phyloP scores from a whole-genome alignment of 2,329 filamentous ascomycete genomes.

The Shiraia bambusicola region DNA sequence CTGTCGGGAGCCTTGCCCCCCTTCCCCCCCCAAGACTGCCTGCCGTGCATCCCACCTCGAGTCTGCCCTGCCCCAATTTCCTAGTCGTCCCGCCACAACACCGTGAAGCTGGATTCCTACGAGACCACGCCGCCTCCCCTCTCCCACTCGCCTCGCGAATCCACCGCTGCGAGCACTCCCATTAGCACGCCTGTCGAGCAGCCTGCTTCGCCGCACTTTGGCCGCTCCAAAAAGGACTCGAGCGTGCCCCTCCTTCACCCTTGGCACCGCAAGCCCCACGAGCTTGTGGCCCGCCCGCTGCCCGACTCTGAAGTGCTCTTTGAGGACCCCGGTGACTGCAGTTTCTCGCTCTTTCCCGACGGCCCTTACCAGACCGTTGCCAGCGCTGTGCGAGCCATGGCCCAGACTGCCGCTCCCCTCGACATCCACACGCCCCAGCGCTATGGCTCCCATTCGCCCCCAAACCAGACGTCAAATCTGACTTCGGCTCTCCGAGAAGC shows the following conservation, averaged over 20 bases:
- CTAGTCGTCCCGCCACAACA: slow-evolving; percentile 13
- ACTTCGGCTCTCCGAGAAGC: slow-evolving; percentile 61
- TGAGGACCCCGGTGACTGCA: slow-evolving; percentile 46
- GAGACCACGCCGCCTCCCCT: slow-evolving; percentile 53
- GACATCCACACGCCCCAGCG: slow-evolving; percentile 58
- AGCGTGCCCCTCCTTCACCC: slow-evolving; percentile 40
- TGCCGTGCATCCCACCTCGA: slow-evolving; percentile 10
- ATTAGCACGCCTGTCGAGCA: slow-evolving; percentile 45
- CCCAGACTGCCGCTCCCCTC: slow-evolving; percentile 57
- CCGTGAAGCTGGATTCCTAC: slow-evolving; percentile 58
- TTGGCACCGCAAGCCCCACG: slow-evolving; percentile 49
- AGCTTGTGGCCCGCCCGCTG: slow-evolving; percentile 34
- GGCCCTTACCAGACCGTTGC: slow-evolving; percentile 24
- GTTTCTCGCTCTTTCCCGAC: slow-evolving; percentile 43
- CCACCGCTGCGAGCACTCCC: slow-evolving; percentile 55
- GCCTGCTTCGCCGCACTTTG: slow-evolving; percentile 46
- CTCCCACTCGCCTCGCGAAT: slow-evolving; percentile 55
- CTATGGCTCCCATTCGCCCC: slow-evolving; percentile 60
- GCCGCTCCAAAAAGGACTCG: slow-evolving; percentile 46
- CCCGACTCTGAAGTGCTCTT: slow-evolving; percentile 43
- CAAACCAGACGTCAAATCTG: slow-evolving; percentile 63
- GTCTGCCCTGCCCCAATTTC: slow-evolving; percentile 4
- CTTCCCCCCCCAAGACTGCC: slow-evolving; percentile 7
- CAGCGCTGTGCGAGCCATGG: slow-evolving; percentile 48
- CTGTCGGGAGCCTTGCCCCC: not conserved